Base-by-base conservation (phyloP, 176 grass and related monocot genomes). In the Phragmites australis region DNA sequence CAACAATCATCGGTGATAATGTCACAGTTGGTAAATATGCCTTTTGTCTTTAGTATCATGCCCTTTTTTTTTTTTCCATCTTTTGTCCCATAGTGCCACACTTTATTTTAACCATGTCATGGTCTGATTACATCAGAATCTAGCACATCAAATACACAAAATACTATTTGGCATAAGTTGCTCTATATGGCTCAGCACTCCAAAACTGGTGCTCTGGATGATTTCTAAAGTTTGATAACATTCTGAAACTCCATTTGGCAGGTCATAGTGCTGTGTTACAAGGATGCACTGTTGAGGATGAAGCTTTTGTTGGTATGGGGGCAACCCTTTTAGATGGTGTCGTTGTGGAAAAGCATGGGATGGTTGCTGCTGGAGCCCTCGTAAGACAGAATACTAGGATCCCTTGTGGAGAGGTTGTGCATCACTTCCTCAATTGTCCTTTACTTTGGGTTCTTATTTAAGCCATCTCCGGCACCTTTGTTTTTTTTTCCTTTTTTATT, bases 201-300 rank as follows among this genome's bases (percentile, higher is more conserved):
- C 41, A 22, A 49, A 87, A 17, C 7, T 57, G 23, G 18, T 77
- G 29, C 32, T 21, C 59, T 19, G 50, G 47, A 57, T 32, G 39
- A 34, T 9, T 45, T 59, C 45, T 26, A 18, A 74, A 44, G 11
- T 69, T 80, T 80, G 48, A 62, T 85, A 69, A 70, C 53, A 62
- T 76, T 76, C 21, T 57, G 22, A 76, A 74, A 69, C 43, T 41
- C 43, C 45, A 45, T 63, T 82, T 75, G 30, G n/a, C 73, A 97
- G 95, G 95, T 84, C 95, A 97, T 75, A 93, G 90, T 81, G 90
- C 92, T 76, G 88, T 97, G 51, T 87, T 97, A 80, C 94, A 97
- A 83, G 94, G 94, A 89, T 97, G 95, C 81, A 94, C 95, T 54
- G 74, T 97, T 77, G 95, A 97, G 86, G 92, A 97, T 86, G 95